Conservation (phyloP, 1,139 yeast species). For the Yamadazyma membranifaciens region DNA sequence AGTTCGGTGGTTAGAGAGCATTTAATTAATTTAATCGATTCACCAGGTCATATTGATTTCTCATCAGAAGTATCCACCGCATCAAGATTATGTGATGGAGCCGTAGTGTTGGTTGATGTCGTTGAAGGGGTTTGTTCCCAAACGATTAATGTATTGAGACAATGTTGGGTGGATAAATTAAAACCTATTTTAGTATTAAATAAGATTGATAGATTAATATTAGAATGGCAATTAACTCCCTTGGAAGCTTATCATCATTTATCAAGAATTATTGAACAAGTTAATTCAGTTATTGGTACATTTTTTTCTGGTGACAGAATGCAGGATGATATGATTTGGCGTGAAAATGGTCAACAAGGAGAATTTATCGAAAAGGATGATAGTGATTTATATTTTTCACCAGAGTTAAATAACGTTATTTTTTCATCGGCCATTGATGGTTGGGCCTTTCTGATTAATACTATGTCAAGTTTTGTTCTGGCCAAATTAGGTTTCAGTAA, state of each 20-base stretch:
- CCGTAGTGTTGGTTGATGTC: slow-evolving; percentile 90
- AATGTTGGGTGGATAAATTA: slow-evolving; percentile 91
- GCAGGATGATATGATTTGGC: slow-evolving; percentile 84
- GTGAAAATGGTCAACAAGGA: slow-evolving; percentile 58
- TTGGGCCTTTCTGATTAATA: slow-evolving; percentile 94
- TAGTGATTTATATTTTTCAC: slow-evolving; percentile 82
- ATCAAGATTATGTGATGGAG: slow-evolving; percentile 94
- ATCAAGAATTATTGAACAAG: slow-evolving; percentile 80
- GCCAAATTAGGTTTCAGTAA: slow-evolving; percentile 83
- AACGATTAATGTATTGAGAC: slow-evolving; percentile 90
- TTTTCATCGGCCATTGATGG: slow-evolving; percentile 96
- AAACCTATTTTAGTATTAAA: slow-evolving; percentile 90
- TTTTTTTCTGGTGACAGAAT: slow-evolving; percentile 92
- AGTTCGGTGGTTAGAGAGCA: slow-evolving; percentile 63
- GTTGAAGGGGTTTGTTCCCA: slow-evolving; percentile 99
- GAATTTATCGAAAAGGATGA: slow-evolving; percentile 78
- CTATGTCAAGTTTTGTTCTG: slow-evolving; percentile 84
- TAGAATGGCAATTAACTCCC: slow-evolving; percentile 81
- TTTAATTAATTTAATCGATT: slow-evolving; percentile 87
- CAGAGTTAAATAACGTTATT: slow-evolving; percentile 86
- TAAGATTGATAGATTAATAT: slow-evolving; percentile 83
- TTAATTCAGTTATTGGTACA: slow-evolving; percentile 91
- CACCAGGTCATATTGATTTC: slow-evolving; percentile 98
- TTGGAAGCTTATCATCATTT: slow-evolving; percentile 83
- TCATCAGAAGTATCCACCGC: slow-evolving; percentile 96